Percentiles rank a stretch among this genome's conserved stretches.
These are phyloP conservation scores for Phylloporus sp. DNA, from an alignment of 768 basidiomycete species.

Conservation along the genomic window DNA sequence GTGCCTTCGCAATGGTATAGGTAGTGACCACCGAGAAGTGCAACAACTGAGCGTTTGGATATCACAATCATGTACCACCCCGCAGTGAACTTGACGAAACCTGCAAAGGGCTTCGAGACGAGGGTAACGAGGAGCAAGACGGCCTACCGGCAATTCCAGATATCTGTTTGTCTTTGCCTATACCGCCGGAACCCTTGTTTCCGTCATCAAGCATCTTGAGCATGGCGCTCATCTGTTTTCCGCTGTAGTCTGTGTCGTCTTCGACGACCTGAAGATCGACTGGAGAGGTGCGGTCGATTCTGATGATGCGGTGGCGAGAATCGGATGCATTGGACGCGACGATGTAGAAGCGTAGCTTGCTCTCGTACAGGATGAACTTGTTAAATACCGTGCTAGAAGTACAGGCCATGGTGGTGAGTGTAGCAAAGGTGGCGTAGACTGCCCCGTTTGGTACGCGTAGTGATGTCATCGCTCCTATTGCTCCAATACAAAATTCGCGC, in stretches of 20 bases:
- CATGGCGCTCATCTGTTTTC: slow-evolving; percentile 85
- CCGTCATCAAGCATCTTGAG: slow-evolving; percentile 95
- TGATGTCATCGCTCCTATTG: slow-evolving; percentile 27
- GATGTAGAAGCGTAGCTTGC: slow-evolving; percentile 83
- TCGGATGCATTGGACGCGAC: slow-evolving; percentile 88
- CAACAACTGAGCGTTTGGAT: slow-evolving; percentile 86
- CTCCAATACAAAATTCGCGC: slow-evolving; percentile 3
- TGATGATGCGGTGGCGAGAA: slow-evolving; percentile 85
- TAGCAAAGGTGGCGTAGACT: not conserved
- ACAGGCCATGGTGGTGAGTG: not conserved
- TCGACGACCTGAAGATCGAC: slow-evolving; percentile 75
- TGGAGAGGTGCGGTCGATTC: slow-evolving; percentile 83
- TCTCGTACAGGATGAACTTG: slow-evolving; percentile 93
- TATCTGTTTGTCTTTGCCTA: slow-evolving; percentile 73
- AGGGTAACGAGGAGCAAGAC: not conserved
- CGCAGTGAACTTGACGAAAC: slow-evolving; percentile 90
- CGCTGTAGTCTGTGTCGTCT: slow-evolving; percentile 83
- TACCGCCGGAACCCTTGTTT: slow-evolving; percentile 80
- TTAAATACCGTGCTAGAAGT: slow-evolving; percentile 37
- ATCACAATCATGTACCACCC: slow-evolving; percentile 96
- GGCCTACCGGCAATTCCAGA: slow-evolving; percentile 76
- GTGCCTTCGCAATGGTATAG: slow-evolving; percentile 94
- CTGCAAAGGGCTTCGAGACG: slow-evolving; percentile 26
- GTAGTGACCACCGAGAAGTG: slow-evolving; percentile 91
- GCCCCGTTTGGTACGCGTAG: slow-evolving; percentile 3